Conservation (phyloP, 805 yeast genomes). For the Ogataea zsoltii region DNA sequence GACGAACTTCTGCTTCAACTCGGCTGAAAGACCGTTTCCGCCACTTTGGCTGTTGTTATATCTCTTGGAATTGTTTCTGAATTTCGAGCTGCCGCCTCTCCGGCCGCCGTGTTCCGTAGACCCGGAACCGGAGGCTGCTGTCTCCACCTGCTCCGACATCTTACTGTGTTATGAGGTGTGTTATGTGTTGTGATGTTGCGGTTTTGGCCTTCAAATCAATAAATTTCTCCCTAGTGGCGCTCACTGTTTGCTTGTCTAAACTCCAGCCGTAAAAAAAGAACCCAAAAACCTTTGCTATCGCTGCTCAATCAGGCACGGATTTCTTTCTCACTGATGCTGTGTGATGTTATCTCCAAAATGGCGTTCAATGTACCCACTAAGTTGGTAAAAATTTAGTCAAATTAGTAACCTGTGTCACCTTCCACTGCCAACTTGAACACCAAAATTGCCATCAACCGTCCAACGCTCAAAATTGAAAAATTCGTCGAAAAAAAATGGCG, state of each 20-base stretch:
- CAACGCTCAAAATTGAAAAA: constrained; percentile 16
- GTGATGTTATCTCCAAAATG: neutral
- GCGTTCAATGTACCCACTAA: neutral
- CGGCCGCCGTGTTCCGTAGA: constrained; percentile 19
- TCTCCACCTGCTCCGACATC: constrained; percentile 36
- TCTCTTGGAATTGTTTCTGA: constrained; percentile 50
- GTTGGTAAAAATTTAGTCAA: neutral
- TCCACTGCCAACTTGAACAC: neutral
- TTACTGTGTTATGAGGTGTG: constrained; percentile 21
- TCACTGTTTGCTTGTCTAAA: constrained; percentile 1
- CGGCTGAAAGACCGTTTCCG: constrained; percentile 16
- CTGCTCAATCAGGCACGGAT: constrained; percentile 7
- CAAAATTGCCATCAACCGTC: constrained; percentile 18
- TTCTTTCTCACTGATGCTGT: constrained; percentile 4
- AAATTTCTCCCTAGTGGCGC: no score
- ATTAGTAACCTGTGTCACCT: no score
- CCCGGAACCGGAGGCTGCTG: constrained; percentile 8
- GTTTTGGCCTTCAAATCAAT: neutral
- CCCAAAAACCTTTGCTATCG: constrained; percentile 5
- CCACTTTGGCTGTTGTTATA: constrained; percentile 30
- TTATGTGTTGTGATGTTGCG: neutral
- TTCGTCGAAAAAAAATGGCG: constrained; percentile 19
- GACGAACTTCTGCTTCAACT: constrained; percentile 42
- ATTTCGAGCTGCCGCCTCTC: constrained; percentile 29
- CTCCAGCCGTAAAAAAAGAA: constrained; percentile 4